Evolutionary conservation across 768 basidiomycete genomes (phyloP).

Genomic region (Lentinula raphanica): DNA sequence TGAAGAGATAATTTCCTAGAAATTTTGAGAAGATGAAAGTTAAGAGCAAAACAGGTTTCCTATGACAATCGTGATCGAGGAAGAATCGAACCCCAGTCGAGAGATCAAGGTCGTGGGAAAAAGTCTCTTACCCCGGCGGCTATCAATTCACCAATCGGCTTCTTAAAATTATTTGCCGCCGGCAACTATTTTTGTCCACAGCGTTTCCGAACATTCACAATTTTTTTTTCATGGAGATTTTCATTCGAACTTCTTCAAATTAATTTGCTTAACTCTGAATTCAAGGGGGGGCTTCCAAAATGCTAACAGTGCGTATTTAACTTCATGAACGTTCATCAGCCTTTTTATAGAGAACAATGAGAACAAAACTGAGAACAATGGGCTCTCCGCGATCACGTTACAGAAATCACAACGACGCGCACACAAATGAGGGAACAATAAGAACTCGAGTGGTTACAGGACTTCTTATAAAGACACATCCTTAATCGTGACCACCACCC

Average conservation of each 20-base stretch:
- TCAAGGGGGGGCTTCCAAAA: too few species aligned
- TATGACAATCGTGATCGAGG: background rate
- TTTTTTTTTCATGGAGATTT: too few species aligned
- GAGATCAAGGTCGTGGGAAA: conserved; percentile 1
- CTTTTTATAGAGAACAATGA: too few species aligned
- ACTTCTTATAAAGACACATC: background rate
- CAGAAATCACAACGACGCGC: background rate
- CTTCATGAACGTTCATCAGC: too few species aligned
- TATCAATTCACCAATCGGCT: background rate
- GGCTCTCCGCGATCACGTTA: background rate
- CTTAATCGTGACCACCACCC: too few species aligned
- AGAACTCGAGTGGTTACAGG: background rate
- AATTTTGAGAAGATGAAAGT: accelerated
- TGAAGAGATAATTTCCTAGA: background rate
- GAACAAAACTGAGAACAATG: background rate
- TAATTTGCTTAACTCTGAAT: too few species aligned
- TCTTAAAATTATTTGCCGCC: background rate
- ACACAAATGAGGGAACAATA: background rate
- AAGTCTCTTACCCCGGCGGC: background rate
- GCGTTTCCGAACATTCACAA: too few species aligned
- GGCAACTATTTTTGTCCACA: background rate
- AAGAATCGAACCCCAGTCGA: background rate
- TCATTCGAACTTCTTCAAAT: too few species aligned
- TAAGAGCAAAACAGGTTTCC: background rate
- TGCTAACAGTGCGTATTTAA: too few species aligned